Percentiles rank a stretch among this genome's conserved stretches.
Evolutionary conservation across 2,329 filamentous ascomycete species (phyloP).

Genomic region (Sclerotiophoma versabilis): DNA sequence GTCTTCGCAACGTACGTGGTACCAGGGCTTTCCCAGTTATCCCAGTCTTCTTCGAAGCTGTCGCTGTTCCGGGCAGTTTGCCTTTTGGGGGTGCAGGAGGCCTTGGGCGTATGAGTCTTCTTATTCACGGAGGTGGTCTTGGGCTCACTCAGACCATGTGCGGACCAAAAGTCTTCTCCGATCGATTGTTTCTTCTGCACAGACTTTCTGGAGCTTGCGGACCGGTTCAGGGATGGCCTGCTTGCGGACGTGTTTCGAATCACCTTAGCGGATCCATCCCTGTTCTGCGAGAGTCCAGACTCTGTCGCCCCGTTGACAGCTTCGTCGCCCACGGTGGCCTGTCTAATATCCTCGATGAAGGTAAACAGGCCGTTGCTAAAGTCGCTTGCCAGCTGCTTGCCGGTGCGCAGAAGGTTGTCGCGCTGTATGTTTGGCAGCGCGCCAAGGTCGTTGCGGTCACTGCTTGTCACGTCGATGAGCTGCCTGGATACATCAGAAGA

Average conservation of each 20-base stretch:
- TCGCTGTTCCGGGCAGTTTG: constrained; percentile 47
- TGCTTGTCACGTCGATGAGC: constrained; percentile 31
- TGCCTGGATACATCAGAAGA: constrained; percentile 43
- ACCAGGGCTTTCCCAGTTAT: constrained; percentile 62
- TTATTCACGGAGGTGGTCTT: constrained; percentile 46
- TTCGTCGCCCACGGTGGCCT: constrained; percentile 96
- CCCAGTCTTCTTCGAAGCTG: constrained; percentile 62
- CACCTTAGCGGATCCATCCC: constrained; percentile 36
- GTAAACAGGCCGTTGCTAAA: constrained; percentile 90
- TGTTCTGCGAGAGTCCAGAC: constrained; percentile 39
- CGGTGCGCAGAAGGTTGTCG: constrained; percentile 49
- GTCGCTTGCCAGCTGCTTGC: constrained; percentile 85
- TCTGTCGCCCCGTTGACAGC: constrained; percentile 59
- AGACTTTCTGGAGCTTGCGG: constrained; percentile 43
- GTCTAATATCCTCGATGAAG: constrained; percentile 92
- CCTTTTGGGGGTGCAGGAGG: constrained; percentile 48
- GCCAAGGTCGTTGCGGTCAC: constrained; percentile 42
- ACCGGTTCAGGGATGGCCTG: constrained; percentile 40
- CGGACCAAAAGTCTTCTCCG: constrained; percentile 54
- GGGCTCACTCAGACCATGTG: constrained; percentile 51
- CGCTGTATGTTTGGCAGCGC: constrained; percentile 44
- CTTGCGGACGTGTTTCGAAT: constrained; percentile 39
- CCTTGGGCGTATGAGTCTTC: constrained; percentile 49
- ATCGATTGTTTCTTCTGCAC: constrained; percentile 44
- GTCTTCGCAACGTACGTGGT: constrained; percentile 42